Evolutionary conservation across 164 flowering plant genomes (phyloP).

Genomic region (Umbellularia californica): DNA sequence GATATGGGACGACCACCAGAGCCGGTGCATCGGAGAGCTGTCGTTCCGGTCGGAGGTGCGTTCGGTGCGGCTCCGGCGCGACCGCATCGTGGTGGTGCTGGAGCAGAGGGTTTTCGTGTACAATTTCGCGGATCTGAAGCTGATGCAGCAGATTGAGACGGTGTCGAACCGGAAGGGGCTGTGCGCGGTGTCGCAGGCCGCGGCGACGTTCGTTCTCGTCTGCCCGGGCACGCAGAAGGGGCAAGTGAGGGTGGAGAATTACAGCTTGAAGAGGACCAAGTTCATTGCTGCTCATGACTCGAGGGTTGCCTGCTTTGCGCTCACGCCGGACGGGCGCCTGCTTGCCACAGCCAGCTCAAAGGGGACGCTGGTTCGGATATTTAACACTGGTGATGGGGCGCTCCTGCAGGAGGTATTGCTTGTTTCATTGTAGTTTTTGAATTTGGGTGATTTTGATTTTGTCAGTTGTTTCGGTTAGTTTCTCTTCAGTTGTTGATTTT

Average conservation of each 20-base stretch:
- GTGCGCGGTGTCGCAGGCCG: conserved; percentile 54
- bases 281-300: conserved; percentile 75
- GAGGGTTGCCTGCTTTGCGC: conserved; percentile 50
- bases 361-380: conserved; percentile 78
- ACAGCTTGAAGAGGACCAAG: conserved; percentile 53
- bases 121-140: conserved; percentile 58
- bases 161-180: conserved; percentile 67
- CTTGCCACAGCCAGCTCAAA: conserved; percentile 80
- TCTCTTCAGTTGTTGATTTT: no score
- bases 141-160: conserved; percentile 75
- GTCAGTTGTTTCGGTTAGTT: no score
- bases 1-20: conserved; percentile 68
- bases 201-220: conserved; percentile 46
- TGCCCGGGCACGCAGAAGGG: conserved; percentile 76
- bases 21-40: conserved; percentile 61
- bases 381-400: conserved; percentile 60
- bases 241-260: conserved; percentile 79
- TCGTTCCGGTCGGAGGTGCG: conserved; percentile 69
- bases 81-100: conserved; percentile 58
- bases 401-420: conserved; percentile 71
- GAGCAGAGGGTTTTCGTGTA: conserved; percentile 66
- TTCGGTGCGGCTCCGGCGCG: conserved; percentile 54
- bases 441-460: no score
- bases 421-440: no score
- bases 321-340: conserved; percentile 60